phyloP scores from a whole-genome alignment of 257 asterid genomes.

The Phtheirospermum japonicum region DNA sequence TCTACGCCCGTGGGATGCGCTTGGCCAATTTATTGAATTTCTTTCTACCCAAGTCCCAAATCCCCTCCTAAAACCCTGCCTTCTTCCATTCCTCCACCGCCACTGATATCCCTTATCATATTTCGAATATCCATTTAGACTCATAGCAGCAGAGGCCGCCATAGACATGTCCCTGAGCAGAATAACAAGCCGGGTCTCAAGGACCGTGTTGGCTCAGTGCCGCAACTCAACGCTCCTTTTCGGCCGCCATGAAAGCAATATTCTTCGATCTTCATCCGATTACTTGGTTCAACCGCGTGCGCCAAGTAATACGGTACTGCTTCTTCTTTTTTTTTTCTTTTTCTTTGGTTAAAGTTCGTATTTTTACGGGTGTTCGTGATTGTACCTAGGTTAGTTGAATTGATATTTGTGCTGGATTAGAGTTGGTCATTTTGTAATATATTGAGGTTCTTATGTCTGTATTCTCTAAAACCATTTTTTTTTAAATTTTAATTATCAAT shows the following conservation, averaged over 20 bases:
- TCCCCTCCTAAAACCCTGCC: constrained; percentile 34
- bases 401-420: not conserved
- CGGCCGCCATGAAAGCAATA: constrained; percentile 34
- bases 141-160: not conserved
- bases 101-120: not conserved
- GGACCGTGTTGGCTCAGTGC: constrained; percentile 38
- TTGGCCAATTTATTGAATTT: too few species aligned
- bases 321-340: not conserved
- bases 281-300: constrained; percentile 33
- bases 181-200: constrained; percentile 50
- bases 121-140: not conserved
- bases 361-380: not conserved
- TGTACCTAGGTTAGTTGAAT: not conserved
- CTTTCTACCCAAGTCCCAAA: constrained; percentile 40
- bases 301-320: constrained; percentile 41
- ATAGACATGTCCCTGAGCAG: constrained; percentile 53
- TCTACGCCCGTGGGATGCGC: too few species aligned
- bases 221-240: constrained; percentile 43
- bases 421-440: not conserved
- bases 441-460: not conserved
- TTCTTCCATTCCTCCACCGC: constrained; percentile 25
- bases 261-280: constrained; percentile 30
- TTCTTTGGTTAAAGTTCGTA: not conserved
- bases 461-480: too few species aligned
- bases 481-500: too few species aligned